A percentile compares a stretch with the other conserved stretches of the same genome.
These are phyloP conservation scores for Ophiostoma angusticollis DNA, from an alignment of 2,329 filamentous ascomycete genomes.

Conservation along the genomic window DNA sequence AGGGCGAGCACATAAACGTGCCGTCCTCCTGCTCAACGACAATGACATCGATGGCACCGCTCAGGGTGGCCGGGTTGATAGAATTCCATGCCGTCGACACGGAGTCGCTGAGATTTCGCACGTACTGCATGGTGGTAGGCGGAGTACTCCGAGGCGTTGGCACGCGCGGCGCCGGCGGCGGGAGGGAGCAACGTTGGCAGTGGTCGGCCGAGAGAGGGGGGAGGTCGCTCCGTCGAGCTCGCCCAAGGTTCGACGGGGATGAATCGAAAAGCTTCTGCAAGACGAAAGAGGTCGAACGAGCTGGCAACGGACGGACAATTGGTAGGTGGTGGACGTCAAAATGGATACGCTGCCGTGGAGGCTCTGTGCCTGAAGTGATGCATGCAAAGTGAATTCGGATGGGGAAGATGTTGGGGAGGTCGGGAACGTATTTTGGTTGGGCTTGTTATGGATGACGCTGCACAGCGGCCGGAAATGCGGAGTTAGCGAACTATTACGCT, in stretches of 20 bases:
- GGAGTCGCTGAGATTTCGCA: slow-evolving; percentile 84
- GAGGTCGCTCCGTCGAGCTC: background rate
- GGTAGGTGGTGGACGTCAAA: no score
- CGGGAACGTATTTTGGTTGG: no score
- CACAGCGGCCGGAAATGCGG: no score
- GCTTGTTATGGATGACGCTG: no score
- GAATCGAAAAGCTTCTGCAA: no score
- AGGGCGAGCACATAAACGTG: slow-evolving; percentile 79
- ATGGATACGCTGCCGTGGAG: no score
- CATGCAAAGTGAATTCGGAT: no score
- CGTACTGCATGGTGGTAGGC: slow-evolving; percentile 73
- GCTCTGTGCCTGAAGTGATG: no score
- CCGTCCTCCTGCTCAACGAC: slow-evolving; percentile 95
- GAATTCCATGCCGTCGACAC: slow-evolving; percentile 99
- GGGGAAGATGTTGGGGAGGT: no score
- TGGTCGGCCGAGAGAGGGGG: background rate
- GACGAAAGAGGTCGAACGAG: no score
- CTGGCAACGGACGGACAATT: no score
- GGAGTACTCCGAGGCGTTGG: background rate
- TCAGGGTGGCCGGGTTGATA: slow-evolving; percentile 94
- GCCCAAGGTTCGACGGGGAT: background rate
- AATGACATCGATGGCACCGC: slow-evolving; percentile 96
- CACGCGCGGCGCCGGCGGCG: background rate
- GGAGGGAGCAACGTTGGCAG: background rate
- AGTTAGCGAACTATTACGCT: no score